Evolutionary conservation across 179 eudicot species (phyloP), one percentile per base, ranked within the genome.

Genomic region (Amaranthus tricolor): DNA sequence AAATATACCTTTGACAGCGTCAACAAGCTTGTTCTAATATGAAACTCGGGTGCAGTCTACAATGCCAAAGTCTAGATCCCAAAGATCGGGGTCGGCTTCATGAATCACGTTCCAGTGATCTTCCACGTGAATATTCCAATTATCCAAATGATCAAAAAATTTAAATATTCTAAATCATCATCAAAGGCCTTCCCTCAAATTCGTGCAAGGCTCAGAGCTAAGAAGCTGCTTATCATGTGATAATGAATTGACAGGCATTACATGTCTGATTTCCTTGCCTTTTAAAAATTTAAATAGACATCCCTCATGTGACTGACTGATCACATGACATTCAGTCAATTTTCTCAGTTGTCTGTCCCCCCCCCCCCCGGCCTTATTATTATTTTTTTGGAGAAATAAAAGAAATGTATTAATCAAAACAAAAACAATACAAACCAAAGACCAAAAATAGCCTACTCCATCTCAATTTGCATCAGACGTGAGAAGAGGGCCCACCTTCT

Each of bases 291-390:
- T 61, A 70, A 80, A 61, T 70, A 82, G 73, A 82, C 77, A 82
- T 79, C 80, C 53, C 63, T 86, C 90, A 85, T 84, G 90, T 87
- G 88, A 87, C 77, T 87, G 88, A 87, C 77, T 79, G 57, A 72
- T 79, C 85, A 85, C 89, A 77, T 87, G 87, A 81, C 72, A 77
- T 66, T 76, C 68, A 69, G 75, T 85, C 71, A 86, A 74, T 54
- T 75, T 64, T 66, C 80, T 21, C 66, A 61, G 71, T 81, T 78
- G 75, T 85, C 60, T 68, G 74, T 72, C 63, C 77, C 74, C 77
- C 74, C 72, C 77, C 74, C 77, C 74, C 72, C 40, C 78, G 24
- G 72, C 40, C 58, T 58, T 71, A 80, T 79, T 77, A 24, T 24
- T 24, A 24, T 24, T 24, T 24, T 24, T 24, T 24, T 24, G 24